A percentile compares a stretch with the other conserved stretches of the same genome.
Conservation (phyloP, 805 yeast species). For the Myxozyma melibiosi region DNA sequence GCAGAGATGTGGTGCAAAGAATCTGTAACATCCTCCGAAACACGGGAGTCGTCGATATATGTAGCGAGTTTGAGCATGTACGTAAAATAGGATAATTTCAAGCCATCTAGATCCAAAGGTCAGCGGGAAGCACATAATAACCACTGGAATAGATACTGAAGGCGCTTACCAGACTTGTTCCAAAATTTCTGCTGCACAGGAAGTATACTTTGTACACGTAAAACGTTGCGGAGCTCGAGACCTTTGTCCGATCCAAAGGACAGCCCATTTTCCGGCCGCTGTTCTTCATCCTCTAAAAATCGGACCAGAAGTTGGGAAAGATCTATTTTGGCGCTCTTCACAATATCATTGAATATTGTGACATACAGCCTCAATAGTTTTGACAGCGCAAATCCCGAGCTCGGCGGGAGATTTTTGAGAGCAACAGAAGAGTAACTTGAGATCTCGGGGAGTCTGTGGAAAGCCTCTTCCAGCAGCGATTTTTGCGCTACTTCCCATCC, state of each 20-base stretch:
- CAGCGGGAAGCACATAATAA: background rate
- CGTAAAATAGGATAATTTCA: slow-evolving; percentile 64
- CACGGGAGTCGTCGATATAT: slow-evolving; percentile 7
- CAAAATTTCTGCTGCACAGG: slow-evolving; percentile 75
- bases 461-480: slow-evolving; percentile 44
- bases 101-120: slow-evolving; percentile 1
- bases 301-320: slow-evolving; percentile 7
- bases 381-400: slow-evolving; percentile 7
- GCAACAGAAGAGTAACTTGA: slow-evolving; percentile 27
- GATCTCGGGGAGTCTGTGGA: slow-evolving; percentile 43
- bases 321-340: slow-evolving; percentile 12
- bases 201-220: slow-evolving; percentile 61
- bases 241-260: background rate
- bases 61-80: slow-evolving; percentile 51
- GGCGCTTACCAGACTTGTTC: slow-evolving; percentile 53
- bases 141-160: background rate
- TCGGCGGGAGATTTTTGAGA: background rate
- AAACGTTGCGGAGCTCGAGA: slow-evolving; percentile 42
- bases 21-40: slow-evolving; percentile 50
- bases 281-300: background rate
- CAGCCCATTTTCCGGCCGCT: background rate
- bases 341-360: slow-evolving; percentile 5
- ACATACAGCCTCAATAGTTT: slow-evolving; percentile 14
- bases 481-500: slow-evolving; percentile 47
- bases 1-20: slow-evolving; percentile 53